phyloP scores from a whole-genome alignment of 2,329 filamentous ascomycete genomes.

The Fusarium sororula region DNA sequence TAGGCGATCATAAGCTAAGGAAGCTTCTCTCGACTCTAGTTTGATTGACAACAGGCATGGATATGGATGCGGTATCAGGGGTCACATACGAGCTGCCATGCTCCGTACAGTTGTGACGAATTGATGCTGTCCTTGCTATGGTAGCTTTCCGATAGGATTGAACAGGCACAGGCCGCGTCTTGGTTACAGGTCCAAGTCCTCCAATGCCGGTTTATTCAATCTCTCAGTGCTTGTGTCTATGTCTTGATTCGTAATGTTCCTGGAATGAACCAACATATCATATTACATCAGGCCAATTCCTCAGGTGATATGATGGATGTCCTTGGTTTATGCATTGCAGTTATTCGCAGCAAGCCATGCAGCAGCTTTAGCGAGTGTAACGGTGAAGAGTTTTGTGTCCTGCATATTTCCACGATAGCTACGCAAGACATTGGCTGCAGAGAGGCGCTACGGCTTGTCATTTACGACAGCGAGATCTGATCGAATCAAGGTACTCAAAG shows the following conservation, averaged over 20 bases:
- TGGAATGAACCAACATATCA: not conserved
- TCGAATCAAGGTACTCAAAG: not conserved
- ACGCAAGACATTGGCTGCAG: not conserved
- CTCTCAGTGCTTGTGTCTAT: not conserved
- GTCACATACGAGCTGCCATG: slow-evolving; percentile 4
- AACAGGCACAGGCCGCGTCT: not conserved
- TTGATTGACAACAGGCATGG: not conserved
- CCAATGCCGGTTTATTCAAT: not conserved
- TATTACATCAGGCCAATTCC: not conserved
- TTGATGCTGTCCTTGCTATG: not conserved
- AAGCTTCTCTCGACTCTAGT: not conserved
- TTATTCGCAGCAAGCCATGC: not conserved
- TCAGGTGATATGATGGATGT: not conserved
- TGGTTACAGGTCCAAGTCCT: not conserved
- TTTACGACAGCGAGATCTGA: slow-evolving; percentile 18
- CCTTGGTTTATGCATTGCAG: not conserved
- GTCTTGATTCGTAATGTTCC: not conserved
- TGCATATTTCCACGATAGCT: not conserved
- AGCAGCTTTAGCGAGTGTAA: not conserved
- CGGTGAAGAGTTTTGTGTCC: not conserved
- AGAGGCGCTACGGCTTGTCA: slow-evolving; percentile 2
- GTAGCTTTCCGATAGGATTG: not conserved
- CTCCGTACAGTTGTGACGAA: not conserved
- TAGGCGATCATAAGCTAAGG: not conserved
- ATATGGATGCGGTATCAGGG: slow-evolving; percentile 14